Conservation (phyloP, 1,139 yeast genomes). For the Zygoascus sp. region DNA sequence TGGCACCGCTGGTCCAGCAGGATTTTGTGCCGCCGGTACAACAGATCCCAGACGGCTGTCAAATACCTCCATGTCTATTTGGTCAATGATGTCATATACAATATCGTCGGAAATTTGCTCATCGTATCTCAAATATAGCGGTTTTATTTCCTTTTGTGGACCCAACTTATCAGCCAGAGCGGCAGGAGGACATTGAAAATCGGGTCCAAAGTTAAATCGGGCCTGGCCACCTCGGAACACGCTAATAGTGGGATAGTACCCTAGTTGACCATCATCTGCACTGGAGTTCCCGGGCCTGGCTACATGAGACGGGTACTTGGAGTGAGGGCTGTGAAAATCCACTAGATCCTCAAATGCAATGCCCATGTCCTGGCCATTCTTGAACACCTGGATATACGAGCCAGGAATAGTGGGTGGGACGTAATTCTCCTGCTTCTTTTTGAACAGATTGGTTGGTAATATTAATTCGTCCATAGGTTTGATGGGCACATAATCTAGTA, state of each 20-base stretch:
- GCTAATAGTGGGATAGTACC: constrained; percentile 88
- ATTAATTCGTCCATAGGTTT: constrained; percentile 71
- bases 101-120: constrained; percentile 77
- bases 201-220: constrained; percentile 62
- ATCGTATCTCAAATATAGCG: constrained; percentile 58
- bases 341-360: constrained; percentile 61
- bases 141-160: constrained; percentile 36
- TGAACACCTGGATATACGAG: constrained; percentile 61
- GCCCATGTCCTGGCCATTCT: constrained; percentile 70
- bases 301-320: constrained; percentile 33
- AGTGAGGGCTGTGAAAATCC: constrained; percentile 75
- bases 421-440: constrained; percentile 24
- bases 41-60: too few relatives aligned
- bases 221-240: constrained; percentile 79
- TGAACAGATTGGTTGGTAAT: constrained; percentile 45
- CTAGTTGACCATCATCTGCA: constrained; percentile 74
- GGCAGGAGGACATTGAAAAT: constrained; percentile 46
- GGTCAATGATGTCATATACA: constrained; percentile 80
- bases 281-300: constrained; percentile 18
- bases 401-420: constrained; percentile 41
- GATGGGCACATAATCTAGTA: constrained; percentile 75
- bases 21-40: too few relatives aligned
- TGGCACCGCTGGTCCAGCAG: too few relatives aligned
- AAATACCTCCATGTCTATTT: constrained; percentile 61
- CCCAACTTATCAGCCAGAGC: constrained; percentile 22